Base-by-base conservation (phyloP, 1,139 yeast species). In the Scheffersomyces quercinus region DNA sequence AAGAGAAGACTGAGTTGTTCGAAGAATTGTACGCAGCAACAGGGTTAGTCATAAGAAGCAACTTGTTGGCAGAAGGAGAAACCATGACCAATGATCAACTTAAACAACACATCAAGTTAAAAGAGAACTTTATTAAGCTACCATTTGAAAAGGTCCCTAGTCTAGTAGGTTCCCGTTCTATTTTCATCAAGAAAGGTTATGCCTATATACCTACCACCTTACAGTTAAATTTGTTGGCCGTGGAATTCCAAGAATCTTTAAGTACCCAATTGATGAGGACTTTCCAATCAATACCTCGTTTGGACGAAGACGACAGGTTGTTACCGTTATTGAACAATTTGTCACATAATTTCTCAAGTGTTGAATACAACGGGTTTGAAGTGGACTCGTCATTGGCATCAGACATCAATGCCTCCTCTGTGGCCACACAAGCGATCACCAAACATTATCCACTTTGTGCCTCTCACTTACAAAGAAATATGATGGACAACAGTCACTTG, bases 271-370 rank as follows among this genome's bases (percentile, higher is more conserved):
- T 93, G 47, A 65, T 83, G 16, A 70, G 75, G 45, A 88, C 98
- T 0, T 85, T 89, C 55, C 87, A 86, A 54, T 78, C 87, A 20
- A 68, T 91, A 42, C 96, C 97, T 3, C 75, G 95, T 14, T 70
- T 93, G 43, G 97, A 90, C 57, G 98, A 93, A 67, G 97, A 91
- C 59, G 96, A 90, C 60, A 75, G 99, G 47, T 66, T 93, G 38
- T 68, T 89, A 37, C 98, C 98, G 0, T 80, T 95, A 28, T 72
- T 93, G 48, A 82, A 82, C 58, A 90, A 90, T 56, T 67, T 93
- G 42, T 82, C 95, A 0, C 77, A 79, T 35, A 95, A 95, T 44
- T 88, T 87, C 59, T 73, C 83, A 2, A 74, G 79, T 49, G 62
- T 78, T 48, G 83, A 85, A 53, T 83, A 79, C 51, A 76, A 71